Base-by-base conservation (phyloP, 305 asterid species). In the Fraxinus ornus region DNA sequence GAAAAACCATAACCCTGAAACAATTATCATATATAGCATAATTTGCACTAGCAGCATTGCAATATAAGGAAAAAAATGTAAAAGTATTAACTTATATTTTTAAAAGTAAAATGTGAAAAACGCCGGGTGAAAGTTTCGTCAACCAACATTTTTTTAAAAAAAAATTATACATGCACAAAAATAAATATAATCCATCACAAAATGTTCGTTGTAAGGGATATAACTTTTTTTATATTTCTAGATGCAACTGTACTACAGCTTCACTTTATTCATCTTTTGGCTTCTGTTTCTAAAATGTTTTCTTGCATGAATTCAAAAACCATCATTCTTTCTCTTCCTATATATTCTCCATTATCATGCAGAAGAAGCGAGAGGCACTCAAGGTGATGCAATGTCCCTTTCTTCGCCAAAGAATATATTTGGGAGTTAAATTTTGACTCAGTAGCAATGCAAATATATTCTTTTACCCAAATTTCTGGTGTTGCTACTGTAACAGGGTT, bases 251-350 rank as follows among this genome's bases (percentile, higher is more conserved):
- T 7, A 60, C 5, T 0, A 60, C 66, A 57, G 24, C 22, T 6
- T 60, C 70, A 60, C 70, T 19, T 60, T 21, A 60, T 60, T 21
- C 70, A 60, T 7, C 70, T 2, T 60, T 17, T 2, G 9, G 70
- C 30, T 21, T n/a, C 30, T 7, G 13, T 21, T 60, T 60, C 70
- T 21, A 19, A 7, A 60, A 4, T 0, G 13, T 60, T 33, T 70
- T 82, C 57, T 75, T 75, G 70, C 75, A 75, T 41, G 30, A 12
- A 83, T 39, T 30, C 52, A 37, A 81, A 81, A 81, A 82, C 22
- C 30, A 36, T 21, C 28, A 36, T 82, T 77, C 78, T 12, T 66
- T 7, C 7, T 26, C 49, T 55, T 60, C 13, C 30, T 52, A 32
- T 80, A 73, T 21, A 60, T 30, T 37, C 21, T 52, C 70, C 70